Conservation (phyloP, 2,329 filamentous ascomycete species). For the Trichoderma asperellum region DNA sequence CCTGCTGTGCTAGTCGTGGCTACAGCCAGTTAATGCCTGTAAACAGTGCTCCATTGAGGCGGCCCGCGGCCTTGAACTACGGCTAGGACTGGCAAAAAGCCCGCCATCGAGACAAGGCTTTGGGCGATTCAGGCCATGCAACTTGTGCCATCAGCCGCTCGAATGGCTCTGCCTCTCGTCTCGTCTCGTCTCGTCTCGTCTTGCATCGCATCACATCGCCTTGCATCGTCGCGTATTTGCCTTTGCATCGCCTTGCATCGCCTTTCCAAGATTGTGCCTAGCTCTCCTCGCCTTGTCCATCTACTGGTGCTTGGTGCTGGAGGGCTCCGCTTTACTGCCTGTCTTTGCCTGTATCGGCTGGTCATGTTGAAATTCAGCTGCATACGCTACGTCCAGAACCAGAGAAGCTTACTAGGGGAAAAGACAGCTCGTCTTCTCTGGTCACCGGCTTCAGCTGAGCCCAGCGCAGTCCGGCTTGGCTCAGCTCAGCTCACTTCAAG, state of each 20-base stretch:
- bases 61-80: constrained; percentile 9
- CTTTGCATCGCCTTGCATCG: constrained; percentile 14
- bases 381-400: background rate
- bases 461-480: background rate
- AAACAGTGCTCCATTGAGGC: constrained; percentile 4
- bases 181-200: constrained; percentile 8
- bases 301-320: constrained; percentile 1
- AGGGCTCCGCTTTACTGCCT: constrained; percentile 18
- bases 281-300: constrained; percentile 1
- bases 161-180: constrained; percentile 7
- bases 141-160: constrained; percentile 2
- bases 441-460: background rate
- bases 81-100: background rate
- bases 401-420: background rate
- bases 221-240: constrained; percentile 6
- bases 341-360: constrained; percentile 21
- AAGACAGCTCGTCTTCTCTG: background rate
- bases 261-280: background rate
- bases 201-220: constrained; percentile 8
- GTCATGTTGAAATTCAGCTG: constrained; percentile 11
- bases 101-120: background rate
- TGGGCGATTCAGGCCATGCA: background rate
- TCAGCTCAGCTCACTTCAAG: constrained; percentile 1
- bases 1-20: background rate
- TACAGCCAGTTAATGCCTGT: background rate